phyloP scores from a whole-genome alignment of 2,329 filamentous ascomycete species.

The Lomentospora prolificans region DNA sequence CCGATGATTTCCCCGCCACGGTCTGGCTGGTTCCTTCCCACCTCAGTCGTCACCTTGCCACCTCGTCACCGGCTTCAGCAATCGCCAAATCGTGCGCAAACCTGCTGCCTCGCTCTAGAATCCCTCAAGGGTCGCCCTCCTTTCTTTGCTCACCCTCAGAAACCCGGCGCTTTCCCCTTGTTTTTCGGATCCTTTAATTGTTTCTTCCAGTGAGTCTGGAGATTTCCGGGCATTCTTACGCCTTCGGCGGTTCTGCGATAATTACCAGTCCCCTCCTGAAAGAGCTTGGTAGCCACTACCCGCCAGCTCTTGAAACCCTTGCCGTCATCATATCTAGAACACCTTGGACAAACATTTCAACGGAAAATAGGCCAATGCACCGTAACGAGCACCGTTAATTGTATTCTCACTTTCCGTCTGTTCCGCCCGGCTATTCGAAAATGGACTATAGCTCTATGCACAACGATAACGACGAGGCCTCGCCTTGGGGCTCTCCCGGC shows the following conservation, averaged over 20 bases:
- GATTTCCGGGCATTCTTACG: not conserved
- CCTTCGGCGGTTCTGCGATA: too few species aligned
- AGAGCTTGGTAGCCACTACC: not conserved
- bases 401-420: too few species aligned
- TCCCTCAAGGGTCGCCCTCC: not conserved
- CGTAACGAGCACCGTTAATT: too few species aligned
- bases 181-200: too few species aligned
- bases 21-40: not conserved
- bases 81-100: not conserved
- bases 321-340: not conserved
- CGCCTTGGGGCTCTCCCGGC: constrained; percentile 7
- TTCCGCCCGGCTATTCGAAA: not conserved
- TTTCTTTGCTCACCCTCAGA: too few species aligned
- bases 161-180: too few species aligned
- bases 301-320: not conserved
- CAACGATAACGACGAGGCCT: not conserved
- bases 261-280: not conserved
- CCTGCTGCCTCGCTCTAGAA: not conserved
- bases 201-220: not conserved
- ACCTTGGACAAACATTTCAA: too few species aligned
- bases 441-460: constrained; percentile 9
- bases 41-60: not conserved
- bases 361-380: not conserved
- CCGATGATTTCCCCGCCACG: not conserved
- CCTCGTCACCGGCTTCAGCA: not conserved